Evolutionary conservation across 805 yeast species (phyloP), one percentile per base, ranked within the genome.

Genomic region (Suhomyces faveliae): DNA sequence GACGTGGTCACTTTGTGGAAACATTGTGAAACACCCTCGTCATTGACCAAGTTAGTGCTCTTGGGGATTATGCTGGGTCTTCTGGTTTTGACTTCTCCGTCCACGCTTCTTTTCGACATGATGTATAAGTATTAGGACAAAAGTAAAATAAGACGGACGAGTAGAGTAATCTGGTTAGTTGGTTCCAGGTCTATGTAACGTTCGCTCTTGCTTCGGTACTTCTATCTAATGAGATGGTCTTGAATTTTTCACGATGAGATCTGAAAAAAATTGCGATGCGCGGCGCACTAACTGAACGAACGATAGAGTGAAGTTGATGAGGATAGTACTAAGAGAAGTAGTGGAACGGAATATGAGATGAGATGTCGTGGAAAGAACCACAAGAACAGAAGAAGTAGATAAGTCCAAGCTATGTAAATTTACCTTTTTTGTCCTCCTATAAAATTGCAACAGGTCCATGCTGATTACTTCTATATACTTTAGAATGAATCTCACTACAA

Each of bases 11-110:
- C 78, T 38, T 68, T 73, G 55, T 80, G 83, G 71, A 88, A 89
- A 61, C 96, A 86, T 59, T 83, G 80, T 1, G 92, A 78, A 12
- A 79, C 49, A 0, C 85, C 85, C 20, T 74, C 69, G 4, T 51
- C 58, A 49, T 66, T 64, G 19, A 70, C 44, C 6, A 70, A 66
- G 51, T 77, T 77, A n/a, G 46, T 35, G 22, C 40, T 43, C 12
- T 17, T n/a, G 12, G 44, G 39, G 13, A 30, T 21, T 17, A 42
- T 40, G 42, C 43, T 39, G 23, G 43, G 48, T 48, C 53, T 52
- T 35, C 24, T 20, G 21, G 33, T 13, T 9, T 23, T 21, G 15
- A 24, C 44, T 7, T 42, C 44, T 20, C 44, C 44, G 12, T 27
- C 30, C n/a, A 20, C 17, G 30, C 40, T 24, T 42, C 51, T 43